Conservation (phyloP, 2,329 filamentous ascomycete species). For the Fusarium kyushuense region DNA sequence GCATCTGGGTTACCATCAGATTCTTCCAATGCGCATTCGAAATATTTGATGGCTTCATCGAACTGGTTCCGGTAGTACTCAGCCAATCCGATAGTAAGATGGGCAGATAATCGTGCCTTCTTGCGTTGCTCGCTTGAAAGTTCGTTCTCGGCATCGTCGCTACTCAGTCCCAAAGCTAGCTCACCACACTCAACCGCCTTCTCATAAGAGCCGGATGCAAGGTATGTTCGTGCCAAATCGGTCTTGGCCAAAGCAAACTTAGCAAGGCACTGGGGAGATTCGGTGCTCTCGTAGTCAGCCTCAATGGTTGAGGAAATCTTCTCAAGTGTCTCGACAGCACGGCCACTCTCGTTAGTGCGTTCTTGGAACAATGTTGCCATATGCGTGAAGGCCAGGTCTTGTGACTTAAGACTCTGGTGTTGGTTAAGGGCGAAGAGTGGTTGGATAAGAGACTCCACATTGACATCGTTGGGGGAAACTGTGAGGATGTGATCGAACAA, state of each 20-base stretch:
- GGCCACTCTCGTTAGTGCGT: slow-evolving; percentile 75
- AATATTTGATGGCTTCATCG: slow-evolving; percentile 79
- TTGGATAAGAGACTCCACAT: slow-evolving; percentile 77
- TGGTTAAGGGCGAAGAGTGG: slow-evolving; percentile 91
- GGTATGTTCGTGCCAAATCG: slow-evolving; percentile 85
- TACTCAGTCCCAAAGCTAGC: slow-evolving; percentile 81
- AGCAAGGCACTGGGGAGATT: slow-evolving; percentile 78
- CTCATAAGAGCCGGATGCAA: slow-evolving; percentile 74
- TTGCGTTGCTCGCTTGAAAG: slow-evolving; percentile 73
- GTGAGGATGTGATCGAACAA: slow-evolving; percentile 84
- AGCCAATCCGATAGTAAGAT: slow-evolving; percentile 86
- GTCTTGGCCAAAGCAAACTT: slow-evolving; percentile 85
- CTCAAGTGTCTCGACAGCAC: slow-evolving; percentile 73
- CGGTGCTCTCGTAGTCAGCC: slow-evolving; percentile 84
- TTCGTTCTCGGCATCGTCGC: slow-evolving; percentile 76
- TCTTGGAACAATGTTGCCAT: slow-evolving; percentile 85
- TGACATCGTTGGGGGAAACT: slow-evolving; percentile 60
- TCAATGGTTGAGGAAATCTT: slow-evolving; percentile 78
- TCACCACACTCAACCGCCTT: slow-evolving; percentile 84
- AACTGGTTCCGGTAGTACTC: slow-evolving; percentile 77
- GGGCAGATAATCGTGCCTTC: slow-evolving; percentile 82
- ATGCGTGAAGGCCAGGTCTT: slow-evolving; percentile 79
- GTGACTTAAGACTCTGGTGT: slow-evolving; percentile 76
- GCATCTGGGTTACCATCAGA: slow-evolving; percentile 83
- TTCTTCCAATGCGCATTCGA: slow-evolving; percentile 83